Evolutionary conservation across 805 yeast species (phyloP).

Genomic region (Kazachstania africana): DNA sequence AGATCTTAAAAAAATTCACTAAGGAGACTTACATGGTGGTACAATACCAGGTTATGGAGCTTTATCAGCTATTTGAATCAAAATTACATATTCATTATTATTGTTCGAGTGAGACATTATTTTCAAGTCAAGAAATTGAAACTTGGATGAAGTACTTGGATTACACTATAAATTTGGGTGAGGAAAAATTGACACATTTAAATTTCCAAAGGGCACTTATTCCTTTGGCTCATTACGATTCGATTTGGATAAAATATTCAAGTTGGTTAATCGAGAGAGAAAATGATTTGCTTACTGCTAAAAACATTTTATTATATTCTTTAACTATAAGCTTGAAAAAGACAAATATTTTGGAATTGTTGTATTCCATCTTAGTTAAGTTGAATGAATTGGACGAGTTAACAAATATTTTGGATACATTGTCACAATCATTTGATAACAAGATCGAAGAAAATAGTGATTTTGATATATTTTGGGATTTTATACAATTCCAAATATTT

Average conservation of each 20-base stretch:
- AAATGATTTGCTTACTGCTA: slow-evolving; percentile 15
- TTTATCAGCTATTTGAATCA: slow-evolving; percentile 22
- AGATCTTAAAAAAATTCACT: slow-evolving; percentile 17
- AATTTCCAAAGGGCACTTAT: slow-evolving; percentile 25
- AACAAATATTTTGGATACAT: slow-evolving; percentile 5
- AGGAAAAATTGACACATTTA: slow-evolving; percentile 13
- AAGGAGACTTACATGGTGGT: slow-evolving; percentile 22
- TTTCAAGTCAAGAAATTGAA: slow-evolving; percentile 14
- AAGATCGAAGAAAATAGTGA: slow-evolving; percentile 15
- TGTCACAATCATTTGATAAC: slow-evolving; percentile 7
- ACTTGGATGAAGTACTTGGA: slow-evolving; percentile 22
- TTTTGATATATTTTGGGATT: slow-evolving; percentile 23
- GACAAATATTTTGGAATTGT: slow-evolving; percentile 10
- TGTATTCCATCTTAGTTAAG: slow-evolving; percentile 13
- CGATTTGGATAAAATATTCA: slow-evolving; percentile 23
- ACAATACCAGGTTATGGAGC: slow-evolving; percentile 21
- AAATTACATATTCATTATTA: slow-evolving; percentile 19
- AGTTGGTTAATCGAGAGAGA: slow-evolving; percentile 18
- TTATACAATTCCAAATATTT: slow-evolving; percentile 18
- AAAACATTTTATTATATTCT: slow-evolving; percentile 15
- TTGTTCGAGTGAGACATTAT: slow-evolving; percentile 17
- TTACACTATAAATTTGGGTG: slow-evolving; percentile 14
- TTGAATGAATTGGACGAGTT: slow-evolving; percentile 13
- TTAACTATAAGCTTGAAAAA: slow-evolving; percentile 14
- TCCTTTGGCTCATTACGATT: slow-evolving; percentile 22